Base-by-base conservation (phyloP, 2,329 filamentous ascomycete species). In the Apiospora phragmitis region DNA sequence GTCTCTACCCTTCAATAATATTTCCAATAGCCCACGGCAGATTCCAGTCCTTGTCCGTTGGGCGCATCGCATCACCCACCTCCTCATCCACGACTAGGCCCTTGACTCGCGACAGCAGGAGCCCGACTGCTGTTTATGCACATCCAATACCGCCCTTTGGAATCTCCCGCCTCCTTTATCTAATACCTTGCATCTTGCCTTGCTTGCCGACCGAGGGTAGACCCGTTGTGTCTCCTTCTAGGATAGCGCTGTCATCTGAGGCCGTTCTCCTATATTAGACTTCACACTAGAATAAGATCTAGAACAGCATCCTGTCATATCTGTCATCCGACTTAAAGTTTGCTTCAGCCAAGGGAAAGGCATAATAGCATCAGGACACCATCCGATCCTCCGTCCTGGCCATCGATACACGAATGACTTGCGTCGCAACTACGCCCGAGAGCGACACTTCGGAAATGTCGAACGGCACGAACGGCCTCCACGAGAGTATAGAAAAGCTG, bases 371-470 rank as follows among this genome's bases (percentile, higher is more conserved):
- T 38, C n/a, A 32, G 6, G 18, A 62, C 55, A 38, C 32, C 55
- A 38, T 29, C 51, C 18, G 29, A 32, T 18, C 51, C 18, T 62
- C 55, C 4, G 29, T 38, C 38, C 32, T 62, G 32, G 32, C 55
- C 14, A 62, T 38, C 21, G 18, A 8, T 43, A 45, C 42, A 45
- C 42, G 65, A 67, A 67, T 76, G 74, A 76, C 75, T 73, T 71
- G 71, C 71, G 74, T 73, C 72, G 74, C 77, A 35, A 73, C 71
- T 55, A 77, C 74, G 24, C 74, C 75, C 68, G 72, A 78, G 72
- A 78, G 75, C 77, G 73, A 75, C 51, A 73, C 73, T 66, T 78
- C 77, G 65, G 75, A 77, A 71, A 80, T 81, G 78, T 76, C 77
- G 29, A 79, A 78, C 76, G 75, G 75, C 41, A 66, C 74, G 71